These are phyloP conservation scores for Myxozyma monticola DNA, from an alignment of 805 yeast genomes.

Conservation along the genomic window DNA sequence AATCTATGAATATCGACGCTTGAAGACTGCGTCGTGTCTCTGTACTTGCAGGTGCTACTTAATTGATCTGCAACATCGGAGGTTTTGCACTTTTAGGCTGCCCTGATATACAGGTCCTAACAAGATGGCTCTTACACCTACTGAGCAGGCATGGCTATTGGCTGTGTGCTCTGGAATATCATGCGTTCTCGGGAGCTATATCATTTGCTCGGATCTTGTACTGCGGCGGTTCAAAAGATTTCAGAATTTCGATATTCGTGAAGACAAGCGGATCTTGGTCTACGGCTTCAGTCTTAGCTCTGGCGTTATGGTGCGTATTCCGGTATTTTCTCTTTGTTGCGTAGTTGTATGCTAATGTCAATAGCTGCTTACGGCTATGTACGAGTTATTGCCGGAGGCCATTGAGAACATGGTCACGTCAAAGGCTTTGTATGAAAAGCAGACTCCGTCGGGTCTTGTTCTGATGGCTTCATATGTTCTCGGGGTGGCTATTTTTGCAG, in stretches of 20 bases:
- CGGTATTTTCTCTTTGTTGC: background rate
- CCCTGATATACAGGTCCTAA: no score
- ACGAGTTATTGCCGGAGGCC: constrained; percentile 73
- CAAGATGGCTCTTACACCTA: no score
- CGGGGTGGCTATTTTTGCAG: constrained; percentile 64
- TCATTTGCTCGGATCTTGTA: constrained; percentile 61
- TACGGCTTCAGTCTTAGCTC: constrained; percentile 74
- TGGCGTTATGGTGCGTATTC: constrained; percentile 63
- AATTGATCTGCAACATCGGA: no score
- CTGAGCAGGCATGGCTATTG: constrained; percentile 57
- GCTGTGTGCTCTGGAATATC: constrained; percentile 66
- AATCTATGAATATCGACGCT: no score
- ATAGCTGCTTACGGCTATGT: constrained; percentile 64
- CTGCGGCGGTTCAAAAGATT: constrained; percentile 48
- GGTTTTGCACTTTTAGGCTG: no score
- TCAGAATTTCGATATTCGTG: constrained; percentile 54
- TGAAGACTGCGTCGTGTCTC: no score
- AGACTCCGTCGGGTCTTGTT: constrained; percentile 40
- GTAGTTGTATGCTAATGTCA: background rate
- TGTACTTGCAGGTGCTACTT: no score
- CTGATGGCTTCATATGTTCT: constrained; percentile 50
- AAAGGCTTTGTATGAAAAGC: constrained; percentile 32
- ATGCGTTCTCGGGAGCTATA: constrained; percentile 68
- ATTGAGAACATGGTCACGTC: constrained; percentile 46
- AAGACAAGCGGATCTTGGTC: constrained; percentile 65